Evolutionary conservation across 208 protist genomes (phyloP).

Genomic region (Giardia duodenalis): DNA sequence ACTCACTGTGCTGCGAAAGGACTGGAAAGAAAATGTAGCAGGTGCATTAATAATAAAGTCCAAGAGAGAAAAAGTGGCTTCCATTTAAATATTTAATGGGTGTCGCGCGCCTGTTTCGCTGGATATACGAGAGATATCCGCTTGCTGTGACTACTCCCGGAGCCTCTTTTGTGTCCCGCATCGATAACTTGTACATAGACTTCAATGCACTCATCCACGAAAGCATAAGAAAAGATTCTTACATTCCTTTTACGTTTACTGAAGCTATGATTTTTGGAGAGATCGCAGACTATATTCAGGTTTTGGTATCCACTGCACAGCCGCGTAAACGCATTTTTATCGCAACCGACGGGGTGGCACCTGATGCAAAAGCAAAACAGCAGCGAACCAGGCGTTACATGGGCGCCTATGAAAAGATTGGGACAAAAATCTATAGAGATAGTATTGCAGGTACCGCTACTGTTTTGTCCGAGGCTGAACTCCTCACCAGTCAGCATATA

Average conservation of each 20-base stretch:
- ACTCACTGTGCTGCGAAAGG: too few species aligned
- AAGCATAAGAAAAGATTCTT: not conserved
- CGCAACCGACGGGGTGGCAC: not conserved
- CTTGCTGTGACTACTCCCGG: not conserved
- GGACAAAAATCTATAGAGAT: not conserved
- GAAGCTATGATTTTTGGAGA: not conserved
- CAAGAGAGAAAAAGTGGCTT: too few species aligned
- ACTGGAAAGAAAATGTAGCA: too few species aligned
- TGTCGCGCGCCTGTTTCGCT: not conserved
- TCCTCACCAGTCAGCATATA: not conserved
- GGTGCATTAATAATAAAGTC: too few species aligned
- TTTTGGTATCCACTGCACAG: not conserved
- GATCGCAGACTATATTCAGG: not conserved
- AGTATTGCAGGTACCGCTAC: not conserved
- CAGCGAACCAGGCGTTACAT: not conserved
- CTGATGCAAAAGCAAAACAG: not conserved
- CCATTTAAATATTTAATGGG: too few species aligned
- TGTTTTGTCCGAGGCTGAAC: not conserved
- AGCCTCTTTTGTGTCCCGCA: not conserved
- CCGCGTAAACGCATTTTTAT: not conserved
- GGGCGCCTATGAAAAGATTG: not conserved
- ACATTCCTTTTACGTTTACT: not conserved
- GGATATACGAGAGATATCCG: not conserved
- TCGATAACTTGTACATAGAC: not conserved
- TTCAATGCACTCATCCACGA: not conserved